A percentile compares a stretch with the other conserved stretches of the same genome.
Evolutionary conservation across 2,329 filamentous ascomycete genomes (phyloP).

Genomic region (Thielaviopsis cerberus): DNA sequence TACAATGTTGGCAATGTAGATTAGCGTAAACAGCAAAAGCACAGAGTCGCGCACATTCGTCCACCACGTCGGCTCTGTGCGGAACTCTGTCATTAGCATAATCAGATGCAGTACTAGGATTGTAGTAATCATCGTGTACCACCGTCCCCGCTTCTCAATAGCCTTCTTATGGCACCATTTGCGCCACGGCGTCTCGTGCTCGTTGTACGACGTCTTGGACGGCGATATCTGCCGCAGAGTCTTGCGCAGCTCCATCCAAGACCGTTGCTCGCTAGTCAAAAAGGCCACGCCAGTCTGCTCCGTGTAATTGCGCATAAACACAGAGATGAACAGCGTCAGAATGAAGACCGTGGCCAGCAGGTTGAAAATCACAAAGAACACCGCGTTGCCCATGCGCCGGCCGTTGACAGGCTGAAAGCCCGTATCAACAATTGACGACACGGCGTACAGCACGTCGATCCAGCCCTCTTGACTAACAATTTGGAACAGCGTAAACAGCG

Average conservation of each 20-base stretch:
- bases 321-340: slow-evolving; percentile 89
- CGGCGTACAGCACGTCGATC: slow-evolving; percentile 77
- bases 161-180: slow-evolving; percentile 90
- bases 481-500: slow-evolving; percentile 91
- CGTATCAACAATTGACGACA: slow-evolving; percentile 61
- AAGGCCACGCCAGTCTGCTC: slow-evolving; percentile 96
- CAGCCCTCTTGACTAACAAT: slow-evolving; percentile 98
- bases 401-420: slow-evolving; percentile 54
- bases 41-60: slow-evolving; percentile 50
- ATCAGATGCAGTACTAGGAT: slow-evolving; percentile 68
- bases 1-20: slow-evolving; percentile 66
- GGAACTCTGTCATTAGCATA: slow-evolving; percentile 70
- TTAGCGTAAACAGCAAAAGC: slow-evolving; percentile 63
- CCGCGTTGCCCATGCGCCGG: slow-evolving; percentile 60
- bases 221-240: slow-evolving; percentile 81
- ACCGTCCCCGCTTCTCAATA: slow-evolving; percentile 80
- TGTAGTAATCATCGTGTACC: slow-evolving; percentile 67
- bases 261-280: slow-evolving; percentile 84
- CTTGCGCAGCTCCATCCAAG: slow-evolving; percentile 90
- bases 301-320: slow-evolving; percentile 99
- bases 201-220: slow-evolving; percentile 74
- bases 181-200: slow-evolving; percentile 59
- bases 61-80: slow-evolving; percentile 56
- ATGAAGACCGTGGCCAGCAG: slow-evolving; percentile 91
- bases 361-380: slow-evolving; percentile 96